These are phyloP conservation scores for Colletotrichum acutatum DNA, from an alignment of 2,329 filamentous ascomycete species.

Conservation along the genomic window DNA sequence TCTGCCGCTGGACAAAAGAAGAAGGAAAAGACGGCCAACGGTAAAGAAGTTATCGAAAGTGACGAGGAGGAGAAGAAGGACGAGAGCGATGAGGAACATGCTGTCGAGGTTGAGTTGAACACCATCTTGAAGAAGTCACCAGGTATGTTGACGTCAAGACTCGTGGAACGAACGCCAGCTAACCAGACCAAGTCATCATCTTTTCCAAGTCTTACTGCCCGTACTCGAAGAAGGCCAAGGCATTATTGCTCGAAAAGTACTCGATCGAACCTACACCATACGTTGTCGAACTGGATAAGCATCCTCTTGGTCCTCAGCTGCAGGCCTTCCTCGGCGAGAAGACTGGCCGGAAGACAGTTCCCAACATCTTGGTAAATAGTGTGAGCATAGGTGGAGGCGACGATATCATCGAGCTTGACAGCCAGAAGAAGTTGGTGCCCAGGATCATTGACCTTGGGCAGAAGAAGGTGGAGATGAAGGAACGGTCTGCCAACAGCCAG, in stretches of 20 bases:
- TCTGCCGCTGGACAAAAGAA: constrained; percentile 64
- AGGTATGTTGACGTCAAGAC: constrained; percentile 62
- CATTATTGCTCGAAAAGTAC: constrained; percentile 86
- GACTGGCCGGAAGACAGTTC: constrained; percentile 87
- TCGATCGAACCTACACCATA: constrained; percentile 83
- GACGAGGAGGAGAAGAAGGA: constrained; percentile 49
- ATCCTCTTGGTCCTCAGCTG: constrained; percentile 77
- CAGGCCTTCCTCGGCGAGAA: constrained; percentile 77
- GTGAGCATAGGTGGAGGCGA: constrained; percentile 92
- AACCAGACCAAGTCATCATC: constrained; percentile 76
- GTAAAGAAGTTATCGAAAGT: constrained; percentile 51
- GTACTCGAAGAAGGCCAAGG: constrained; percentile 86
- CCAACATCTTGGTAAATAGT: constrained; percentile 90
- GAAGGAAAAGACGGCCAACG: constrained; percentile 60
- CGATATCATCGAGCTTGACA: constrained; percentile 80
- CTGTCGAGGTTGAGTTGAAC: constrained; percentile 78
- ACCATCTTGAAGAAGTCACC: constrained; percentile 85
- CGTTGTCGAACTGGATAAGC: constrained; percentile 90
- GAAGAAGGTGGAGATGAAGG: constrained; percentile 68
- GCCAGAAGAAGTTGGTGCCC: constrained; percentile 72
- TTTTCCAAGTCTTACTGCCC: constrained; percentile 97
- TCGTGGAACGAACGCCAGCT: constrained; percentile 16
- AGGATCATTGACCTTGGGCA: constrained; percentile 81
- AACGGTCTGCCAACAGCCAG: constrained; percentile 46
- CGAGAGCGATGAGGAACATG: constrained; percentile 68